Evolutionary conservation across 306 rosid species (phyloP), one percentile per base, ranked within the genome.

Genomic region (Gastrolobium villosum): DNA sequence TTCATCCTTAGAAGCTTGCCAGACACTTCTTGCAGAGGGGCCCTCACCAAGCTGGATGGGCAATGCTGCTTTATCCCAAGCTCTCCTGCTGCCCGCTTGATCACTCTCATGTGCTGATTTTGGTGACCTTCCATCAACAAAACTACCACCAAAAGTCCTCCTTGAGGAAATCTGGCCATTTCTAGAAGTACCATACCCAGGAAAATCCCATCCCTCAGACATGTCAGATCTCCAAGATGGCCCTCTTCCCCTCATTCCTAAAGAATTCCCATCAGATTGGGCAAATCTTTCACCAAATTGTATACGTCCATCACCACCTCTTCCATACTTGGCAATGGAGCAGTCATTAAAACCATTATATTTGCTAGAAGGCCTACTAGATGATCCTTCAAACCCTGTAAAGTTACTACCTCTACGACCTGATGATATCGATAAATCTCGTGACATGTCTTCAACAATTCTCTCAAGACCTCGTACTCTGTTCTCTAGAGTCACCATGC

Each of bases 1-100:
- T 89, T 95, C 99, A 61, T 95, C 99, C 83, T 95, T 95, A 5
- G 98, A 95, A 61, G 99, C 98, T 85, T 89, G 99, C 99, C 99
- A 95, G 40, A 95, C 99, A 68, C 99, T 92, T 86, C 99, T 91
- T 46, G 99, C 99, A 4, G 99, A 95, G 84, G 99, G 99, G 36
- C 99, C 99, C 88, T 95, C 98, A 34, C 98, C 99, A 54, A 88
- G 87, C 80, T 97, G 84, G 72, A 88, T 70, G 35, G 94, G 94
- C 83, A 92, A 87, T 78, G 86, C 85, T 62, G 90, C 99, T 84
- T 89, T 90, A 40, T 90, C 96, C 97, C 97, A 94, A 54, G 88
- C 99, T 84, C 95, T 90, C 88, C 99, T 87, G 88, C 80, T 88
- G 83, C 86, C 87, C 46, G 88, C 90, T 52, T 87, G 97, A 81